phyloP scores from a whole-genome alignment of 2,329 filamentous ascomycete species.

The Fusarium proliferatum region DNA sequence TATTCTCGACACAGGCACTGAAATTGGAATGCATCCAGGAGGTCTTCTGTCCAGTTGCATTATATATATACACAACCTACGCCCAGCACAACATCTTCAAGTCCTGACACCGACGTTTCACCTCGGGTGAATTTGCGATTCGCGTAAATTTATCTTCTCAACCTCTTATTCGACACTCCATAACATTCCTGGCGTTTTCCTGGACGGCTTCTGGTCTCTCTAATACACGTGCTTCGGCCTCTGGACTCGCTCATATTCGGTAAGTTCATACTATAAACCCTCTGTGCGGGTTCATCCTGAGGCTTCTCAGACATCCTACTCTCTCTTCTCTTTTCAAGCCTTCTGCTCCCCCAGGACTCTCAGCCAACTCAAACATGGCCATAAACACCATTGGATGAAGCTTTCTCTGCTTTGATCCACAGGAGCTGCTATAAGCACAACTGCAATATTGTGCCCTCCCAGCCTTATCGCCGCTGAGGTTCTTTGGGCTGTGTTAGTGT shows the following conservation, averaged over 20 bases:
- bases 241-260: conserved; percentile 3
- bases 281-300: conserved; percentile 5
- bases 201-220: conserved; percentile 12
- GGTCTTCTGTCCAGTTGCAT: not conserved
- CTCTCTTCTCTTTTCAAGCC: conserved; percentile 2
- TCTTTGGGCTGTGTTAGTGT: conserved; percentile 24
- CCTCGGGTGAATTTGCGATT: conserved; percentile 3
- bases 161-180: conserved; percentile 9
- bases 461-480: conserved; percentile 10
- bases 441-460: conserved; percentile 10
- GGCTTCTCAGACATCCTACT: conserved; percentile 7
- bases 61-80: not conserved
- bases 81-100: not conserved
- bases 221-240: conserved; percentile 5
- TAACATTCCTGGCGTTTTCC: conserved; percentile 12
- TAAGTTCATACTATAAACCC: conserved; percentile 21
- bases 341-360: conserved; percentile 3
- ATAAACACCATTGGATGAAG: conserved; percentile 7
- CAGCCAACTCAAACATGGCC: not conserved
- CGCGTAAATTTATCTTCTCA: conserved; percentile 17
- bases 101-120: conserved; percentile 11
- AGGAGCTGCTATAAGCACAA: conserved; percentile 12
- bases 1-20: not conserved
- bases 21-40: conserved; percentile 3
- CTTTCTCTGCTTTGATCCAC: conserved; percentile 1